These are phyloP conservation scores for Penicillium sp. DNA, from an alignment of 2,329 filamentous ascomycete species.

Conservation along the genomic window DNA sequence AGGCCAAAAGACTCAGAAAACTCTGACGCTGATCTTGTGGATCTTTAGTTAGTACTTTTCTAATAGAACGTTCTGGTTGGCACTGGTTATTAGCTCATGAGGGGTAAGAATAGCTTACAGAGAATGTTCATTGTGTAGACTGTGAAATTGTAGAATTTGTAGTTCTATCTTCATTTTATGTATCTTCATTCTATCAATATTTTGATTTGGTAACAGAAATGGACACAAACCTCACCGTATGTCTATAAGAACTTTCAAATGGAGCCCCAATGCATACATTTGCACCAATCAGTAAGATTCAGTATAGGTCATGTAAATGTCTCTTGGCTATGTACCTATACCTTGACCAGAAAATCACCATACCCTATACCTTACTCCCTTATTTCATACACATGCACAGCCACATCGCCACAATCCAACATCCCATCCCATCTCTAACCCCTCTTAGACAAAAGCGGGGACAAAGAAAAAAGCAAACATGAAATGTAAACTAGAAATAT, in stretches of 20 bases:
- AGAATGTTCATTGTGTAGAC: no score
- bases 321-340: background rate
- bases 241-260: background rate
- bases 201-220: no score
- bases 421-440: no score
- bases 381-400: background rate
- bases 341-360: background rate
- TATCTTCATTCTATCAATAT: background rate
- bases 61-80: background rate
- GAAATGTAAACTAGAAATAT: background rate
- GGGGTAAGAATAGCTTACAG: background rate
- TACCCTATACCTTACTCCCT: background rate
- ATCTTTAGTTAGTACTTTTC: background rate
- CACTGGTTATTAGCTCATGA: background rate
- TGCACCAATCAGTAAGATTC: background rate
- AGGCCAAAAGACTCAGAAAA: background rate
- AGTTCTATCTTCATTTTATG: no score
- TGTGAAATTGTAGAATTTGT: no score
- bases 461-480: constrained; percentile 1
- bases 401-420: background rate
- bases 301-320: background rate
- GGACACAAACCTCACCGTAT: background rate
- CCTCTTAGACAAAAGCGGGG: background rate
- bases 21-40: constrained; percentile 11
- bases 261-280: background rate